Conservation (phyloP, 345 rosid species). For the Schrenkiella parvula region DNA sequence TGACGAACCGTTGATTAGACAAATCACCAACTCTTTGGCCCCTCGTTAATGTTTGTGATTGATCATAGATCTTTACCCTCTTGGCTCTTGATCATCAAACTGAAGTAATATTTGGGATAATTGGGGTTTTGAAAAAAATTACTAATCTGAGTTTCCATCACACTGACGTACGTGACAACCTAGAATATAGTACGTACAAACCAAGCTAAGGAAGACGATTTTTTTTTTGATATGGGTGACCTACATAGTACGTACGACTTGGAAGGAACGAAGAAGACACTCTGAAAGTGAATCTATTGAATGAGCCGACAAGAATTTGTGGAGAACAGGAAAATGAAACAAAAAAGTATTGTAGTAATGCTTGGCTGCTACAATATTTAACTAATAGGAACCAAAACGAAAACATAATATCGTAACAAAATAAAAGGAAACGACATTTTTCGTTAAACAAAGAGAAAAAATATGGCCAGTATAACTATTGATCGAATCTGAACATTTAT, state of each 20-base stretch:
- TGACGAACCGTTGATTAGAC: constrained; percentile 10
- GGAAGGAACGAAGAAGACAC: constrained; percentile 12
- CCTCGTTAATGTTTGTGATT: neutral
- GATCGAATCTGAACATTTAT: too few species aligned
- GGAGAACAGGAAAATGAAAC: constrained; percentile 4
- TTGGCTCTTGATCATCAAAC: neutral
- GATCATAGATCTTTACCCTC: neutral
- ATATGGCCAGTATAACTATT: too few species aligned
- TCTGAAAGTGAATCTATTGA: constrained; percentile 12
- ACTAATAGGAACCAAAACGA: neutral
- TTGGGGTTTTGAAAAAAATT: neutral
- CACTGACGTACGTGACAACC: neutral
- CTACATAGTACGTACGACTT: too few species aligned
- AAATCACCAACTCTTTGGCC: constrained; percentile 17
- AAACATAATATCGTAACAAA: neutral
- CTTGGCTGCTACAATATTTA: neutral
- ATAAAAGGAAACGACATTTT: neutral
- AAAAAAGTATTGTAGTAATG: neutral
- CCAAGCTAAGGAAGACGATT: neutral
- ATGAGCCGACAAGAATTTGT: constrained; percentile 13
- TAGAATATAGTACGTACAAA: neutral
- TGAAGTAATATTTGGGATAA: neutral
- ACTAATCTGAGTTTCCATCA: neutral
- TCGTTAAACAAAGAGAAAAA: neutral
- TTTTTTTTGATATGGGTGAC: too few species aligned